Percentiles rank a stretch among this genome's conserved stretches.
These are phyloP conservation scores for Ceratobasidium sp. DNA, from an alignment of 1,284 basidiomycete species.

Conservation along the genomic window DNA sequence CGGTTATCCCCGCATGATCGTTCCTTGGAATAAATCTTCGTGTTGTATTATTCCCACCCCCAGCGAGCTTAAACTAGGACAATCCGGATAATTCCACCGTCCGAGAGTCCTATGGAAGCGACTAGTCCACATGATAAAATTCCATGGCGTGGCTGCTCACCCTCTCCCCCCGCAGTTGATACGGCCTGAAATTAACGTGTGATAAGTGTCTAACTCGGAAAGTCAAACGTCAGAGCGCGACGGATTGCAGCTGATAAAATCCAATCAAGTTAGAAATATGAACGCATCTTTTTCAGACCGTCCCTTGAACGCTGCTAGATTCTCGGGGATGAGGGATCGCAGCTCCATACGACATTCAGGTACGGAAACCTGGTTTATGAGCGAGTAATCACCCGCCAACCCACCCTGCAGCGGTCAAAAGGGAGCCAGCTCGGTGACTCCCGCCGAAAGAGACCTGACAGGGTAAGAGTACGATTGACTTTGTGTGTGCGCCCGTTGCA, in stretches of 20 bases:
- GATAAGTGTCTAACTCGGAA: conserved; percentile 39
- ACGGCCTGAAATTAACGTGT: conserved; percentile 13
- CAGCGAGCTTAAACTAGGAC: conserved; percentile 5
- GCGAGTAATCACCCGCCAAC: conserved; percentile 11
- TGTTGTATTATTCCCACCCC: not conserved
- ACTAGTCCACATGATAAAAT: conserved; percentile 11
- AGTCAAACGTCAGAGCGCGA: conserved; percentile 19
- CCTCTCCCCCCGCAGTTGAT: conserved; percentile 9
- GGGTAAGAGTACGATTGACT: conserved; percentile 15
- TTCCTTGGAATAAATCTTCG: conserved; percentile 15
- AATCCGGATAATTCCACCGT: conserved; percentile 23
- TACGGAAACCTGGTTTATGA: not conserved
- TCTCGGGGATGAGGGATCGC: conserved; percentile 6
- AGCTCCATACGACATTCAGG: conserved; percentile 22
- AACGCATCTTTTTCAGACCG: conserved; percentile 15
- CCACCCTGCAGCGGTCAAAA: conserved; percentile 14
- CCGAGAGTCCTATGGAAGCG: conserved; percentile 21
- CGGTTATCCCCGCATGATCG: conserved; percentile 14
- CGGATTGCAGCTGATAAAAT: conserved; percentile 34
- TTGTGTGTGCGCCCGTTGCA: not conserved
- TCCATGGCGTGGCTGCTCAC: not conserved
- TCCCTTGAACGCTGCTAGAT: conserved; percentile 18
- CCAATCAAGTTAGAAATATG: conserved; percentile 39
- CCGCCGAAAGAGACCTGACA: not conserved
- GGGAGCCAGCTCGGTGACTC: not conserved